Conservation (phyloP, 2,329 filamentous ascomycete genomes). For the Nemania serpens region DNA sequence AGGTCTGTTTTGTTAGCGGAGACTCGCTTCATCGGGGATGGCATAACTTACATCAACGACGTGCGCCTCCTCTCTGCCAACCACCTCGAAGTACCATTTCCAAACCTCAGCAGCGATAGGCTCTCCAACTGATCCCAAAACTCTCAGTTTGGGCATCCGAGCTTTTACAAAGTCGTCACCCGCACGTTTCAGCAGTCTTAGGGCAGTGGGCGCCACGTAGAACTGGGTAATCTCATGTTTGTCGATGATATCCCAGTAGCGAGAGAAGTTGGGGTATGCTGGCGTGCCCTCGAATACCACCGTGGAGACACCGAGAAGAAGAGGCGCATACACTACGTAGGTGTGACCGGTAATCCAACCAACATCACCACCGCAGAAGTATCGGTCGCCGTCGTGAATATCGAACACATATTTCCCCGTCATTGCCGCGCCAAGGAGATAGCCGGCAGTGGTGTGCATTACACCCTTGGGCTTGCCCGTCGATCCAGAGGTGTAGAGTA, state of each 20-base stretch:
- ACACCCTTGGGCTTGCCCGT: constrained; percentile 99
- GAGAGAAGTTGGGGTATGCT: constrained; percentile 95
- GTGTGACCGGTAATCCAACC: constrained; percentile 99
- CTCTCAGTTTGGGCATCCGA: constrained; percentile 85
- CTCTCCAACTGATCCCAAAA: constrained; percentile 94
- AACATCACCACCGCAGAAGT: constrained; percentile 98
- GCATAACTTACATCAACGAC: constrained; percentile 80
- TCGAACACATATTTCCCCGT: constrained; percentile 99
- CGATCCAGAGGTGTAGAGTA: constrained; percentile 96
- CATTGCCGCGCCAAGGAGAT: constrained; percentile 88
- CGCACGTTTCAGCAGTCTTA: constrained; percentile 92
- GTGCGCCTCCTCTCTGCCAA: constrained; percentile 91
- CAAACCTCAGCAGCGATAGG: constrained; percentile 97
- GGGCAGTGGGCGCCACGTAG: constrained; percentile 94
- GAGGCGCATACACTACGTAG: constrained; percentile 95
- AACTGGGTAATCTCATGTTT: constrained; percentile 96
- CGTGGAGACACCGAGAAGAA: constrained; percentile 89
- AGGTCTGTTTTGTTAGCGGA: constrained; percentile 66
- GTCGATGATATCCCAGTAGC: constrained; percentile 98
- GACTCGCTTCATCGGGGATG: not conserved
- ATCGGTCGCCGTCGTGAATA: constrained; percentile 89
- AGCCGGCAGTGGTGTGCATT: constrained; percentile 95
- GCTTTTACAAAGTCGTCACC: constrained; percentile 90
- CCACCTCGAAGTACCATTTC: constrained; percentile 98
- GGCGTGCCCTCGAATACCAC: constrained; percentile 98